Base-by-base conservation (phyloP, 805 yeast species). In the Starmerella tilneyi region DNA sequence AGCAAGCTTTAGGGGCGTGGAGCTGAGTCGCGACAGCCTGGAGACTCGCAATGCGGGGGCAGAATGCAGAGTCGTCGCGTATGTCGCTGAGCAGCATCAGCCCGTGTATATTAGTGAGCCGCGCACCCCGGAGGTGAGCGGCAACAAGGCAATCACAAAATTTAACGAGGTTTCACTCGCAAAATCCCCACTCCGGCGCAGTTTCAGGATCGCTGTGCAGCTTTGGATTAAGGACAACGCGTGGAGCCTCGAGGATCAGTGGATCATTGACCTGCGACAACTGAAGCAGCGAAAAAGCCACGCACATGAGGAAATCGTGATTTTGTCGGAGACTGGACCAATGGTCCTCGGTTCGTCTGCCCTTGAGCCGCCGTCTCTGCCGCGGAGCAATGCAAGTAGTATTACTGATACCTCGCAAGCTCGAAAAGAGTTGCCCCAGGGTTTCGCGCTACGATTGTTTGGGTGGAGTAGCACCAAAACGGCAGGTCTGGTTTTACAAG, bases 91-190 rank as follows among this genome's bases (percentile, higher is more conserved):
- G 17, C 55, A 53, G 44, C 19, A 32, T 5, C 22, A 16, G 13
- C 56, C 56, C 3, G 49, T 52, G n/a, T 51, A 48, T 27, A 41
- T 49, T 12, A 51, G 55, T 36, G 51, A 50, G 28, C 36, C 28
- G 27, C 32, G 40, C n/a, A 19, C 16, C 9, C 38, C 36, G 9
- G 15, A 17, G 19, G 15, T 23, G 20, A 15, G 3, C 15, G 40
- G 21, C 8, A 17, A 5, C 16, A 5, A 19, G n/a, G 26, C 41
- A 15, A 20, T 36, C 22, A 26, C 16, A n/a, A 36, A 24, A 5
- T 29, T 41, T 16, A 33, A 41, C 22, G 19, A 35, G 4, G 43
- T 50, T 5, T 35, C 43, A 16, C 38, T 50, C 36, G 21, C 11
- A n/a, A 20, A 19, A 19, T 38, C 45, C 3, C 23, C 42, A 11